phyloP scores from a whole-genome alignment of 1,284 basidiomycete genomes.

The Dichomitus squalens region DNA sequence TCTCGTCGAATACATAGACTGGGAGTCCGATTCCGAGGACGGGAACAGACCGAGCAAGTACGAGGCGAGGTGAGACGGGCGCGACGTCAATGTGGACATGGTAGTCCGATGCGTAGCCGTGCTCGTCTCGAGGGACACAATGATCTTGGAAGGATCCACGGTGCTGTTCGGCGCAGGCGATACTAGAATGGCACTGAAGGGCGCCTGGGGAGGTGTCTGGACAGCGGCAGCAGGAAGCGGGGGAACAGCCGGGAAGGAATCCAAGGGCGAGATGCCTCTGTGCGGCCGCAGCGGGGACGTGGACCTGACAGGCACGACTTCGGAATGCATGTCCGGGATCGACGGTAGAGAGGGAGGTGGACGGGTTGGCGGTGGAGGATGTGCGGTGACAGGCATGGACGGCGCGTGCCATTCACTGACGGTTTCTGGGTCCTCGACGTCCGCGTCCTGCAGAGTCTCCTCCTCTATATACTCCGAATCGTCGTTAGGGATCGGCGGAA shows the following conservation, averaged over 20 bases:
- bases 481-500: constrained; percentile 52
- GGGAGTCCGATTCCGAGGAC: constrained; percentile 41
- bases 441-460: constrained; percentile 16
- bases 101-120: constrained; percentile 66
- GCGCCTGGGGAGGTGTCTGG: constrained; percentile 43
- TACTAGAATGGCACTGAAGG: constrained; percentile 67
- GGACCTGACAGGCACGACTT: constrained; percentile 15
- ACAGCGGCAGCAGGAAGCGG: constrained; percentile 36
- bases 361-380: constrained; percentile 36
- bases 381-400: constrained; percentile 39
- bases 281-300: constrained; percentile 40
- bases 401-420: constrained; percentile 27
- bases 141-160: constrained; percentile 58
- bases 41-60: constrained; percentile 57
- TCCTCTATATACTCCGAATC: constrained; percentile 25
- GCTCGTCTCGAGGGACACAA: constrained; percentile 72
- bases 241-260: constrained; percentile 43
- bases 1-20: constrained; percentile 42
- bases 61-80: constrained; percentile 62
- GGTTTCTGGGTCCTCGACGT: constrained; percentile 13
- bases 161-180: constrained; percentile 52
- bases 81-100: constrained; percentile 62
- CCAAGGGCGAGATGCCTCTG: constrained; percentile 37
- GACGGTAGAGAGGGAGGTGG: constrained; percentile 24
- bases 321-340: constrained; percentile 22